Evolutionary conservation across 495 filamentous ascomycete species (phyloP).

Genomic region (Neurospora terricola): DNA sequence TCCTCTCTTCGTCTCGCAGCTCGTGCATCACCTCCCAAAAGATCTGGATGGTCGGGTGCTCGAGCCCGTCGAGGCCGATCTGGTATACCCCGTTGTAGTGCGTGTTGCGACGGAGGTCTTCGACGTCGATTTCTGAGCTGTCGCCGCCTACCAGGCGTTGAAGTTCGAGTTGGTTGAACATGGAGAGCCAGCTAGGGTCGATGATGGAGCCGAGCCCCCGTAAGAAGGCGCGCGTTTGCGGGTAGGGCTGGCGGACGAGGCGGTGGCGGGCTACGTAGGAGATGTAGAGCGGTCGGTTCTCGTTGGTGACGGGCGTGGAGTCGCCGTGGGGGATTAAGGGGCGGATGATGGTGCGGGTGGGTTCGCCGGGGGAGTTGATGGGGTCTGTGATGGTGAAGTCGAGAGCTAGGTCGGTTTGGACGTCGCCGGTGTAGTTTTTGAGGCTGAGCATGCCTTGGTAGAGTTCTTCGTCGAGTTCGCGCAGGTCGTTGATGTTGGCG

Average conservation of each 20-base stretch:
- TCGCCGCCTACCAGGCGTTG: slow-evolving; percentile 89
- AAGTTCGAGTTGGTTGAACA: slow-evolving; percentile 96
- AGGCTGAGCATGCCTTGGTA: slow-evolving; percentile 84
- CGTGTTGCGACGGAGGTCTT: slow-evolving; percentile 80
- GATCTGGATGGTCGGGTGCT: slow-evolving; percentile 72
- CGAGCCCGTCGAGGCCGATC: slow-evolving; percentile 75
- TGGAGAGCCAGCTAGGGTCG: slow-evolving; percentile 82
- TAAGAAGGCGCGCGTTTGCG: slow-evolving; percentile 80
- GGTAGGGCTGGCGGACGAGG: slow-evolving; percentile 62
- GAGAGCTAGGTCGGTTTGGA: slow-evolving; percentile 61
- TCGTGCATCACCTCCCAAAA: slow-evolving; percentile 89
- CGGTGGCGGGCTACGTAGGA: slow-evolving; percentile 81
- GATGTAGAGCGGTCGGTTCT: slow-evolving; percentile 89
- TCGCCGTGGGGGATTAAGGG: slow-evolving; percentile 69
- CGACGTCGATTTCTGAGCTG: slow-evolving; percentile 71
- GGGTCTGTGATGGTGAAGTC: slow-evolving; percentile 88
- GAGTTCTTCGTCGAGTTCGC: slow-evolving; percentile 84
- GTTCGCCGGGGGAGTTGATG: slow-evolving; percentile 45
- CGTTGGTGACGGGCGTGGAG: slow-evolving; percentile 74
- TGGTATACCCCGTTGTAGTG: slow-evolving; percentile 78
- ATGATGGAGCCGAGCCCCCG: slow-evolving; percentile 80
- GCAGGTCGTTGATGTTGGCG: slow-evolving; percentile 84
- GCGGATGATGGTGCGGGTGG: slow-evolving; percentile 49
- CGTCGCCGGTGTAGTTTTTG: slow-evolving; percentile 81
- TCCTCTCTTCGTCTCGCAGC: slow-evolving; percentile 61